These are phyloP conservation scores for Blumeriella jaapii DNA, from an alignment of 2,329 filamentous ascomycete species.

Conservation along the genomic window DNA sequence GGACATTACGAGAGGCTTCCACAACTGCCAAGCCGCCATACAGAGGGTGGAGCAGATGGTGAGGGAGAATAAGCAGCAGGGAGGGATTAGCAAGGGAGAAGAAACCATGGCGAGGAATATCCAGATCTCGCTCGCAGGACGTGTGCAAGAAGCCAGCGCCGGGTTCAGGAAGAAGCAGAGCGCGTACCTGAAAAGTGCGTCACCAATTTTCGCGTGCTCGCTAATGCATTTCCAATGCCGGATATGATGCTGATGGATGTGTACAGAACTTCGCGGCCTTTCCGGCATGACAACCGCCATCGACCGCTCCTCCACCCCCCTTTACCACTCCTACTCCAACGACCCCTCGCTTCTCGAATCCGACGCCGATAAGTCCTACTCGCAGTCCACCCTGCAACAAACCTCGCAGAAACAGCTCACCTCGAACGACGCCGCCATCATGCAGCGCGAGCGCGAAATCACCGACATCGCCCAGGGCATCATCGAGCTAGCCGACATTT, in stretches of 20 bases:
- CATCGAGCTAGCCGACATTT: slow-evolving; percentile 92
- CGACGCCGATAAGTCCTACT: slow-evolving; percentile 85
- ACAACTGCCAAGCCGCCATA: slow-evolving; percentile 81
- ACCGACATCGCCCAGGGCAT: slow-evolving; percentile 97
- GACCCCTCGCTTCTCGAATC: slow-evolving; percentile 88
- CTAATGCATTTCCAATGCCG: no score
- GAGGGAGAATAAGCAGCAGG: slow-evolving; percentile 61
- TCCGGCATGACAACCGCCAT: slow-evolving; percentile 46
- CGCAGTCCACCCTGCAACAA: slow-evolving; percentile 77
- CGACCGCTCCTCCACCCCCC: slow-evolving; percentile 43
- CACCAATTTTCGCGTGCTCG: no score
- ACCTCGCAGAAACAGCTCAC: slow-evolving; percentile 53
- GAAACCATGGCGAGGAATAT: slow-evolving; percentile 95
- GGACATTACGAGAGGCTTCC: slow-evolving; percentile 79
- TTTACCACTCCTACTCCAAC: slow-evolving; percentile 47
- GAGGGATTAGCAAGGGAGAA: slow-evolving; percentile 67
- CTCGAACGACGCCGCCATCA: slow-evolving; percentile 73
- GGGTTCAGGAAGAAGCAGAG: slow-evolving; percentile 95
- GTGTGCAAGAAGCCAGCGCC: slow-evolving; percentile 86
- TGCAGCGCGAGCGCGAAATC: slow-evolving; percentile 90
- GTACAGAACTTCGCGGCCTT: slow-evolving; percentile 60
- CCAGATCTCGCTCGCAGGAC: slow-evolving; percentile 76
- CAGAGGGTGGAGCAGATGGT: slow-evolving; percentile 82
- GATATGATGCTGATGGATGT: slow-evolving; percentile 16
- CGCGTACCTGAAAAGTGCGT: slow-evolving; percentile 80